Base-by-base conservation (phyloP, 73 alveolate species). In the Paramecium sexaurelia region DNA sequence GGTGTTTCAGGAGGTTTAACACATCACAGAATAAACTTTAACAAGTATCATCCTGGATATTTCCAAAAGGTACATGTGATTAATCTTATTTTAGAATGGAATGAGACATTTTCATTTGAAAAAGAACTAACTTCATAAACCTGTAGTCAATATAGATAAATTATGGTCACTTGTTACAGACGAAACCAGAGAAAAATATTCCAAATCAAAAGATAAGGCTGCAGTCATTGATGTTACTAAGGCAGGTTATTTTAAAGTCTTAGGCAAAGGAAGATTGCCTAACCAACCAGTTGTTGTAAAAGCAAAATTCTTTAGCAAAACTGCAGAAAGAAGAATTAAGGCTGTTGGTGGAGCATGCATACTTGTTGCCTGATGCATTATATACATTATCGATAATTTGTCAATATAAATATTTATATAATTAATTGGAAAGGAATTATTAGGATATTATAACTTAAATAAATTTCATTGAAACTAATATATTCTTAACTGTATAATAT, bases 291-390 rank as follows among this genome's bases (percentile, higher is more conserved):
- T 96, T 69, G 94, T 96, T 61, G 98, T 98, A 82, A 96, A 96
- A 94, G 99, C 99, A 73, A 95, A 96, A 86, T 91, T 92, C 95
- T 98, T 98, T 97, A 91, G 98, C 83, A 92, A 97, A 92, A 95
- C 95, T 67, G 99, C 99, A 39, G 99, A 98, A 93, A 95, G 96
- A 91, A 98, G 99, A 97, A 97, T 98, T 85, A 97, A 96, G 95
- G 99, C 94, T 88, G 99, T 99, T 22, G 99, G 99, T 73, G 99
- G 99, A 55, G 99, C 98, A 85, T 95, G 98, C 92, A 96, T 96
- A 71, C 98, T 98, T 91, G 87, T 94, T 92, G 99, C 99, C 26
- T 98, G 96, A 97, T 86, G 35, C 27, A 73, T 51, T 51, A 51
- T 51, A 51, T 51, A 51, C 67, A 51, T 51, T 51, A 51, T 17